These are phyloP conservation scores for Rhynchospora tenuis DNA, from an alignment of 176 grass and related monocot genomes.

Conservation along the genomic window DNA sequence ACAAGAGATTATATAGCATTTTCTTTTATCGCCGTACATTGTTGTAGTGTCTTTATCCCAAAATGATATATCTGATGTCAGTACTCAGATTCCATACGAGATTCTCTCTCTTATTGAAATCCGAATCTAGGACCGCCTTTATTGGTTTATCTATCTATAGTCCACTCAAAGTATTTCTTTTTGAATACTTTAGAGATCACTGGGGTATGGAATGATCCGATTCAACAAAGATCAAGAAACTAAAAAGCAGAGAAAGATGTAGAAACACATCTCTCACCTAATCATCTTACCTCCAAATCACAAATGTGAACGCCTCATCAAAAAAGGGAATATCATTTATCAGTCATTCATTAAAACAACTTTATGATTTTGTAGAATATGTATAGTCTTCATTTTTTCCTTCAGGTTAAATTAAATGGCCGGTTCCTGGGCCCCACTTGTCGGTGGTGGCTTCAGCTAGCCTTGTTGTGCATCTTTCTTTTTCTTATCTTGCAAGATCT, in stretches of 20 bases:
- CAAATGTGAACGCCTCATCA: not conserved
- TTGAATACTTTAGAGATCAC: slow-evolving; percentile 13
- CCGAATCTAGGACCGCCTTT: slow-evolving; percentile 5
- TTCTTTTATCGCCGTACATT: not conserved
- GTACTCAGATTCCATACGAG: slow-evolving; percentile 10
- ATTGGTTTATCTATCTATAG: slow-evolving; percentile 7
- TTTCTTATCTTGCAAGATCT: slow-evolving; percentile 43
- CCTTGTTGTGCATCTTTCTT: not conserved
- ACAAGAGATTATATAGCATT: not conserved
- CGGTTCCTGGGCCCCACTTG: slow-evolving; percentile 2
- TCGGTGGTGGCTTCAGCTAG: slow-evolving; percentile 9
- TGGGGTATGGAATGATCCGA: slow-evolving; percentile 45
- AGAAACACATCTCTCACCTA: not conserved
- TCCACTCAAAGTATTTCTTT: slow-evolving; percentile 24
- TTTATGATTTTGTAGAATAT: not conserved
- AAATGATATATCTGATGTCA: not conserved
- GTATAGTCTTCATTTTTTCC: not conserved
- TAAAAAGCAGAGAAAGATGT: slow-evolving; percentile 20
- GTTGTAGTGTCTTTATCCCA: not conserved
- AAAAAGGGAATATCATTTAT: not conserved
- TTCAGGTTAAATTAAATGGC: not conserved
- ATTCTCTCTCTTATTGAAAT: slow-evolving; percentile 24
- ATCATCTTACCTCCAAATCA: not conserved
- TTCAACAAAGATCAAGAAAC: slow-evolving; percentile 29
- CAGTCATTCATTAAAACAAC: not conserved